Base-by-base conservation (phyloP, 768 basidiomycete genomes). In the Hypholoma sublateritium region DNA sequence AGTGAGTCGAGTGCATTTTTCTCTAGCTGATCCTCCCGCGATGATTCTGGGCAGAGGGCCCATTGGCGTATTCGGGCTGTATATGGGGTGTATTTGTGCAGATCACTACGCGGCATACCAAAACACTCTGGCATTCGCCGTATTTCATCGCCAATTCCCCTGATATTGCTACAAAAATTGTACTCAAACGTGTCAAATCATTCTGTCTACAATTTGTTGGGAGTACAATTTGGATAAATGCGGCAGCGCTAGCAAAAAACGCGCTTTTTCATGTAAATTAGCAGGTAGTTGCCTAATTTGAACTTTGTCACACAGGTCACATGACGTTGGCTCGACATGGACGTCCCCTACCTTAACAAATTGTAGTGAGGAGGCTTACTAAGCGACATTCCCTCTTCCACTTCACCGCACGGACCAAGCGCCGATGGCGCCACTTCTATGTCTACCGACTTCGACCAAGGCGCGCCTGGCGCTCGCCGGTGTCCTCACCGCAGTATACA, bases 401-500 rank as follows among this genome's bases (percentile, higher is more conserved):
- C 28, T 32, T 32, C 9, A 32, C 28, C 5, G 28, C 28, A 32
- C 28, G 28, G 28, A 32, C 28, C 28, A 32, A 32, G 28, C 28
- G 28, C 28, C 28, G 28, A 63, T 60, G 62, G 55, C 51, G 35
- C n/a, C 35, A n/a, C 17, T 54, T 8, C 47, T 34, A 9, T 44
- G 58, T 24, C 50, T 61, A 9, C 62, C 62, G 19, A 54, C 37
- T 3, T 54, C 58, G 1, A 56, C 58, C 16, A 56, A 52, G 22
- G 58, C 59, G 52, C 61, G 59, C 53, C 58, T 64, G 53, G 59
- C 60, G 48, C 62, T 64, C 42, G 62, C 58, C 6, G 62, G 62
- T 7, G 56, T 36, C 4, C 49, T 64, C 9, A 55, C 62, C 16
- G 36, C 56, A 32, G 50, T 55, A 16, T 61, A 59, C 44, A 59